Evolutionary conservation across 106 monocot genomes (phyloP), one percentile per base, ranked within the genome.

Genomic region (Vanilla planifolia): DNA sequence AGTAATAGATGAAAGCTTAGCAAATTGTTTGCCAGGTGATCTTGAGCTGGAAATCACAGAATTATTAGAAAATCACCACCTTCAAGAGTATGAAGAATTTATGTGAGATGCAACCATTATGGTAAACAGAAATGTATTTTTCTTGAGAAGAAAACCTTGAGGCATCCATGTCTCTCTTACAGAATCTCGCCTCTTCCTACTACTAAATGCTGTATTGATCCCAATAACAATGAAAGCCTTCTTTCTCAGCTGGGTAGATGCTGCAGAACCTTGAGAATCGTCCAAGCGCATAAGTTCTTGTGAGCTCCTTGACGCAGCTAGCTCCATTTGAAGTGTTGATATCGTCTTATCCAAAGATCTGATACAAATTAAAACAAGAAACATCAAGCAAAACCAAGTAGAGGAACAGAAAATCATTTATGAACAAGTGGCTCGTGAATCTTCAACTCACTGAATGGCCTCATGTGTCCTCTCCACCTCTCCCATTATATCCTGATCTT

Each of bases 191-290:
- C 95, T 70, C 71, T 96, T 96, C 67, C 90, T 90, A 78, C 95
- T 96, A 69, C 95, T 96, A 62, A 96, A 96, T 56, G 95, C 90
- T 19, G 95, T 96, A 59, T 90, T 96, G 24, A 96, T 87, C 60
- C 95, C 95, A 69, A 96, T 91, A 37, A 96, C 90, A 19, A 96
- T 64, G 51, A 96, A 90, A 45, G 95, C 95, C 73, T 91, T 96
- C 81, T 87, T 84, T 76, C 58, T 87, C 21, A 56, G 82, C 27
- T 64, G 61, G 27, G 43, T 47, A 3, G 71, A 45, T 27, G 59
- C 69, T 17, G 59, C 6, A 27, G 47, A 70, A 21, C 29, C 23
- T 22, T 73, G 76, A 9, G 88, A 85, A 41, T 83, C 76, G 61
- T 67, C 68, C 4, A 64, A 11, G 13, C 70, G 67, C 13, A 29